Evolutionary conservation across 352 stramenopile species (phyloP).

Genomic region (Phytophthora agathidicida): DNA sequence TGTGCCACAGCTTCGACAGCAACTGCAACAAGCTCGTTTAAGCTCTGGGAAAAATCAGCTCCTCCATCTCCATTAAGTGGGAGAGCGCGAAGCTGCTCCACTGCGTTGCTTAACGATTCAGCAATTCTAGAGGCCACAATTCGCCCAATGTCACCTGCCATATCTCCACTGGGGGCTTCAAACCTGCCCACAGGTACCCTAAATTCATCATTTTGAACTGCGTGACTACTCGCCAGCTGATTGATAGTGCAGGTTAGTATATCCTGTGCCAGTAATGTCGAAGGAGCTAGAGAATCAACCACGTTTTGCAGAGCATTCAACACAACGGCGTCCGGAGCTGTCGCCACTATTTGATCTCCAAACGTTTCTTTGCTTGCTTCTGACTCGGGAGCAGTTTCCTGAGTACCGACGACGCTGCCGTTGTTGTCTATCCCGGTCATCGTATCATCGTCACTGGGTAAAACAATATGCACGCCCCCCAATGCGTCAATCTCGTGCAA

Average conservation of each 20-base stretch:
- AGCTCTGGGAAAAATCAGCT: conserved; percentile 19
- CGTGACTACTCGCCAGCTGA: conserved; percentile 7
- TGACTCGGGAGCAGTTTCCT: not conserved
- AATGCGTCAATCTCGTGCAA: conserved; percentile 22
- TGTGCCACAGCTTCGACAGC: conserved; percentile 30
- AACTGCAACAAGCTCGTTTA: conserved; percentile 34
- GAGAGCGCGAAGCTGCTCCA: conserved; percentile 27
- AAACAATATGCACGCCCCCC: conserved; percentile 2
- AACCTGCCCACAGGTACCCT: conserved; percentile 6
- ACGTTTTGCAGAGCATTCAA: conserved; percentile 30
- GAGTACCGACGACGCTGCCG: not conserved
- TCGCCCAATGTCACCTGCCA: conserved; percentile 41
- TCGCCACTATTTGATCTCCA: not conserved
- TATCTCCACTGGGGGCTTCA: conserved; percentile 4
- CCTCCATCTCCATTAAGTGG: not conserved
- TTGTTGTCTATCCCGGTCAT: conserved; percentile 12
- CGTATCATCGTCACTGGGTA: not conserved
- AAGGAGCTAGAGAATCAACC: conserved; percentile 20
- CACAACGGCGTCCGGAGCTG: conserved; percentile 13
- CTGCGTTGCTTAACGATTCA: conserved; percentile 36
- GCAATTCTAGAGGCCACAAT: conserved; percentile 50
- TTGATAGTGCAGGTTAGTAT: conserved; percentile 23
- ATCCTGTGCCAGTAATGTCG: conserved; percentile 20
- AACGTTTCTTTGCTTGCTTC: not conserved
- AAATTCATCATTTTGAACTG: conserved; percentile 8